phyloP scores from a whole-genome alignment of 441 rosid species.

The Aleurites moluccanus region DNA sequence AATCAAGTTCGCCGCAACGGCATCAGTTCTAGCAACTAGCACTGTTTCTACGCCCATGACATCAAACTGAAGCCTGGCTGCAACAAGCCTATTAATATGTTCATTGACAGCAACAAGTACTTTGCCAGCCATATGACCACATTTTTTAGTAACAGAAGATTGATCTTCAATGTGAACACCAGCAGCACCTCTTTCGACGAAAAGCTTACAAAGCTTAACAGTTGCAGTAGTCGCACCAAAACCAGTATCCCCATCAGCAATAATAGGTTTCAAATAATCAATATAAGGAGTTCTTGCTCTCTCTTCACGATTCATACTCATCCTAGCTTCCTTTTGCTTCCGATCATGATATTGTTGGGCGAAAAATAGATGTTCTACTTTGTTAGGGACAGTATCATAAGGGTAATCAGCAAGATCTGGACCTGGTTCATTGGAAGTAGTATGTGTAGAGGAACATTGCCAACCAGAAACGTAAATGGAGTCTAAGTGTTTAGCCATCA shows the following conservation, averaged over 20 bases:
- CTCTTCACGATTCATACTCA: slow-evolving; percentile 84
- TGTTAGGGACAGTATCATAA: slow-evolving; percentile 89
- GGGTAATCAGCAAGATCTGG: slow-evolving; percentile 97
- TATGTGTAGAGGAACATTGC: slow-evolving; percentile 97
- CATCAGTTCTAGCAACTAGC: slow-evolving; percentile 86
- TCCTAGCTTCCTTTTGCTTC: slow-evolving; percentile 85
- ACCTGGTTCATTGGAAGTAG: slow-evolving; percentile 84
- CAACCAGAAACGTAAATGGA: slow-evolving; percentile 88
- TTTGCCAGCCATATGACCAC: slow-evolving; percentile 96
- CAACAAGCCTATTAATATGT: slow-evolving; percentile 86
- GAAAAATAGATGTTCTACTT: slow-evolving; percentile 84
- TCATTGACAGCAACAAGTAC: slow-evolving; percentile 88
- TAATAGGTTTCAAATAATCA: slow-evolving; percentile 88
- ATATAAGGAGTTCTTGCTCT: slow-evolving; percentile 77
- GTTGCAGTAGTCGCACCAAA: slow-evolving; percentile 94
- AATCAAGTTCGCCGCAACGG: slow-evolving; percentile 75
- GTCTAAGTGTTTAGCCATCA: slow-evolving; percentile 95
- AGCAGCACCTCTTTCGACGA: slow-evolving; percentile 91
- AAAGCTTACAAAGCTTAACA: slow-evolving; percentile 90
- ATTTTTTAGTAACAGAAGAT: slow-evolving; percentile 89
- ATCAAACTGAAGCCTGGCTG: slow-evolving; percentile 90
- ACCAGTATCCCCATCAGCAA: slow-evolving; percentile 92
- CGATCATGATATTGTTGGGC: slow-evolving; percentile 94
- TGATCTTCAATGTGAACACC: slow-evolving; percentile 96
- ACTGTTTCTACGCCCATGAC: slow-evolving; percentile 93